Evolutionary conservation across 2,329 filamentous ascomycete genomes (phyloP).

Genomic region (Colletotrichum truncatum): DNA sequence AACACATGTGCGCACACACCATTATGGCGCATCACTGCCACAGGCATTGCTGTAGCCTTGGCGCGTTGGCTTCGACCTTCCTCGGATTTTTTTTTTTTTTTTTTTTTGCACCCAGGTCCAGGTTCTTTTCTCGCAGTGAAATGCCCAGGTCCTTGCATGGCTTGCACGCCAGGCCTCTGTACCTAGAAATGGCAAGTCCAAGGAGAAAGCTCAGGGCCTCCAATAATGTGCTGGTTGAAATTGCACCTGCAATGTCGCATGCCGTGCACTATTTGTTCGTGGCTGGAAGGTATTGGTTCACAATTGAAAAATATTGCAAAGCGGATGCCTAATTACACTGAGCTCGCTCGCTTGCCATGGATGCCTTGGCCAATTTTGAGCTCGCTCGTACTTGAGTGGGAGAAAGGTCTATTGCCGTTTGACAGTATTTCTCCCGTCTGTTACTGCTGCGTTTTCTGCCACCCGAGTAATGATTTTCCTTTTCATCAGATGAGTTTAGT

Average conservation of each 20-base stretch:
- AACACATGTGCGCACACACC: not conserved
- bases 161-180: no score
- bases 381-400: not conserved
- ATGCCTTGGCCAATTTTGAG: not conserved
- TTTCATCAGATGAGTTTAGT: not conserved
- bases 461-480: not conserved
- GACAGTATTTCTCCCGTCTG: not conserved
- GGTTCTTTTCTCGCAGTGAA: no score
- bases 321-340: not conserved
- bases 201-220: not conserved
- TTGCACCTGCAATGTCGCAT: no score
- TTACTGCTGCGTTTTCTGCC: not conserved
- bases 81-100: no score
- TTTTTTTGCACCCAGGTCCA: not conserved
- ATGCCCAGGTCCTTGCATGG: no score
- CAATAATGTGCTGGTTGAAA: not conserved
- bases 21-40: not conserved
- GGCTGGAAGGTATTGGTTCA: no score
- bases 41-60: constrained; percentile 12
- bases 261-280: no score
- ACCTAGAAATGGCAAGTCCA: not conserved
- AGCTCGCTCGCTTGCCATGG: not conserved
- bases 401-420: not conserved
- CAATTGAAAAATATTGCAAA: not conserved
- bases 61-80: constrained; percentile 22